phyloP scores from a whole-genome alignment of 2,329 filamentous ascomycete species.

The Didymella arachidicola region DNA sequence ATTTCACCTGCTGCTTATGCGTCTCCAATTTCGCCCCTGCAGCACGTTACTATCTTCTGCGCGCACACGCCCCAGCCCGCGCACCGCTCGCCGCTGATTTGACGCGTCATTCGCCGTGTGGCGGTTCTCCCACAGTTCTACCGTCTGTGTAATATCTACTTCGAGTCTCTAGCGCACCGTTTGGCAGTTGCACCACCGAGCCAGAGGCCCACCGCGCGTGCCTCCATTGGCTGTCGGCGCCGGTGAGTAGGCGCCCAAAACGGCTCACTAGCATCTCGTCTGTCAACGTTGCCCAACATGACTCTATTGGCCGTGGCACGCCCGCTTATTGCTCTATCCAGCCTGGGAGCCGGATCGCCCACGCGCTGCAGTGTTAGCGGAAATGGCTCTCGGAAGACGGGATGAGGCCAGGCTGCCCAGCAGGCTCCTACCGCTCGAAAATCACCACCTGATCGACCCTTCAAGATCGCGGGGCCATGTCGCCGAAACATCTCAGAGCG shows the following conservation, averaged over 20 bases:
- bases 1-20: constrained; percentile 28
- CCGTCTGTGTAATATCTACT: constrained; percentile 12
- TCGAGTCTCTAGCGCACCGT: constrained; percentile 45
- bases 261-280: constrained; percentile 32
- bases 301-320: constrained; percentile 34
- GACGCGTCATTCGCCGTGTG: constrained; percentile 36
- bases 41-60: constrained; percentile 23
- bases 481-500: constrained; percentile 27
- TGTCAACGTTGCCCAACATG: constrained; percentile 34
- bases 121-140: constrained; percentile 30
- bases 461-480: constrained; percentile 37
- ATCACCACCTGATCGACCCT: constrained; percentile 36
- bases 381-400: constrained; percentile 39
- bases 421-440: constrained; percentile 19
- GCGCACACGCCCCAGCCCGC: constrained; percentile 21
- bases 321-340: constrained; percentile 28
- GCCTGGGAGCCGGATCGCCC: constrained; percentile 36
- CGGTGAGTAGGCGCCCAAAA: constrained; percentile 41
- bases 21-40: constrained; percentile 40
- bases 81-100: constrained; percentile 28
- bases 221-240: constrained; percentile 17
- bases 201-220: constrained; percentile 34
- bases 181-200: constrained; percentile 44
- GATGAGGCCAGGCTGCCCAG: constrained; percentile 27
- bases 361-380: constrained; percentile 33